These are phyloP conservation scores for Penicillium manginii DNA, from an alignment of 495 filamentous ascomycete genomes.

Conservation along the genomic window DNA sequence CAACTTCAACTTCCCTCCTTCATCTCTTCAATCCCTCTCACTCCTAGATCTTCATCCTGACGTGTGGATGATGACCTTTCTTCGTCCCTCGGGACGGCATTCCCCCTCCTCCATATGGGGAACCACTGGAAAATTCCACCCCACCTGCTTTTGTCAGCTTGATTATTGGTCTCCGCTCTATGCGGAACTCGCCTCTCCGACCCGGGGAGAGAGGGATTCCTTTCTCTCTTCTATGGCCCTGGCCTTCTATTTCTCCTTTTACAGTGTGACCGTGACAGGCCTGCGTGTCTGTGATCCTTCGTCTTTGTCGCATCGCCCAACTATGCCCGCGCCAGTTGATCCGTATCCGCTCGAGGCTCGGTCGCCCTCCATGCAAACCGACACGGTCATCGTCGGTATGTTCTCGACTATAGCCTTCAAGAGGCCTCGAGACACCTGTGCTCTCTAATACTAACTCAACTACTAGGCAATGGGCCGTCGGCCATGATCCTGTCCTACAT, in stretches of 20 bases:
- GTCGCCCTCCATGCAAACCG: slow-evolving; percentile 46
- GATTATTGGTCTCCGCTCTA: slow-evolving; percentile 28
- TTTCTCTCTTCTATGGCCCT: slow-evolving; percentile 13
- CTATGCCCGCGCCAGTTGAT: slow-evolving; percentile 41
- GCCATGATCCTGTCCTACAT: slow-evolving; percentile 70
- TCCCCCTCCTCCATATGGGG: slow-evolving; percentile 7
- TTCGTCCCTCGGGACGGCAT: slow-evolving; percentile 4
- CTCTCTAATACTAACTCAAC: slow-evolving; percentile 8
- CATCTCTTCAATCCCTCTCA: no score
- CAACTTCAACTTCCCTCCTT: neutral
- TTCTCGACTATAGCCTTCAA: neutral
- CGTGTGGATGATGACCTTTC: slow-evolving; percentile 6
- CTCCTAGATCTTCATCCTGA: no score
- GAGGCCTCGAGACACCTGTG: slow-evolving; percentile 19
- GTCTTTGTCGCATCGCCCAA: slow-evolving; percentile 29
- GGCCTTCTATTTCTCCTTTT: neutral
- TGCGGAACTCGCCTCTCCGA: neutral
- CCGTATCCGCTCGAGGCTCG: slow-evolving; percentile 25
- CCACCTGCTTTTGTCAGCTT: slow-evolving; percentile 31
- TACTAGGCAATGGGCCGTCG: slow-evolving; percentile 64
- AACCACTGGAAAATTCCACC: slow-evolving; percentile 11
- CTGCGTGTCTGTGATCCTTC: slow-evolving; percentile 2
- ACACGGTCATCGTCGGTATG: slow-evolving; percentile 55
- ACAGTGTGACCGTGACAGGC: neutral
- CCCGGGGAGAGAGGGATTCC: neutral